Evolutionary conservation across 1,284 basidiomycete genomes (phyloP).

Genomic region (Moesziomyces parantarcticus): DNA sequence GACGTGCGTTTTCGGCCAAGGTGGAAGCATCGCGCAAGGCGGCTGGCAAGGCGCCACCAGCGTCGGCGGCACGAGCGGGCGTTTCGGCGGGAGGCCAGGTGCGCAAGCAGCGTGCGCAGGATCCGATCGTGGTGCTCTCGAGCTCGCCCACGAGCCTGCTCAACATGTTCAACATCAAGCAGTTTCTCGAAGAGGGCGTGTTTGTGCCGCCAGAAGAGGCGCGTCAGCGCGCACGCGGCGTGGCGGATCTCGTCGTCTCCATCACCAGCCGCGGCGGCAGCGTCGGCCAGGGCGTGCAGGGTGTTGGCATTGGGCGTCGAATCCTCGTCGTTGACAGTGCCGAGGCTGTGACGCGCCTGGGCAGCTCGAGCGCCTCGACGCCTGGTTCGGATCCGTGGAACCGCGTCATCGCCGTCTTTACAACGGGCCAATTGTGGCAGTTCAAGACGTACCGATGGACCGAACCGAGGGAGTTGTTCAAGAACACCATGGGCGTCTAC

Average conservation of each 20-base stretch:
- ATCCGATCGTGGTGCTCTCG: constrained; percentile 95
- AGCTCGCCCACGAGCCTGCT: constrained; percentile 93
- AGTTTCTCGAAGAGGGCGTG: constrained; percentile 88
- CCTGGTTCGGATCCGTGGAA: constrained; percentile 71
- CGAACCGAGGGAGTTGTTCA: constrained; percentile 88
- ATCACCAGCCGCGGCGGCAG: constrained; percentile 53
- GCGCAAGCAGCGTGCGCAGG: constrained; percentile 61
- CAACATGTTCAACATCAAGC: constrained; percentile 97
- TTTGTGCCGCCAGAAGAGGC: constrained; percentile 70
- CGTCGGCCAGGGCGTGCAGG: constrained; percentile 11
- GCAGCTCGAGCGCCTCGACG: constrained; percentile 67
- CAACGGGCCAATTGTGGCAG: constrained; percentile 97
- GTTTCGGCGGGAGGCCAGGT: constrained; percentile 29
- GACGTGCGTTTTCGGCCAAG: constrained; percentile 40
- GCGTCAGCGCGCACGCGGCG: constrained; percentile 55
- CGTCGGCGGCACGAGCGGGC: constrained; percentile 17
- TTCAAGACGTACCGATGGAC: constrained; percentile 96
- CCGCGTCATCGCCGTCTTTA: constrained; percentile 94
- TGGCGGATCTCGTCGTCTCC: constrained; percentile 56
- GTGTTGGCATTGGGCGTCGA: constrained; percentile 70
- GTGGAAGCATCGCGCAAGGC: constrained; percentile 54
- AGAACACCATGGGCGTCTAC: constrained; percentile 76
- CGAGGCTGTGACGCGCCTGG: constrained; percentile 90
- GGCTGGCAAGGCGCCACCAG: constrained; percentile 37
- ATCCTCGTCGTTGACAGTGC: constrained; percentile 87